Base-by-base conservation (phyloP, 1,284 basidiomycete species). In the Exobasidium cylindrosporum region DNA sequence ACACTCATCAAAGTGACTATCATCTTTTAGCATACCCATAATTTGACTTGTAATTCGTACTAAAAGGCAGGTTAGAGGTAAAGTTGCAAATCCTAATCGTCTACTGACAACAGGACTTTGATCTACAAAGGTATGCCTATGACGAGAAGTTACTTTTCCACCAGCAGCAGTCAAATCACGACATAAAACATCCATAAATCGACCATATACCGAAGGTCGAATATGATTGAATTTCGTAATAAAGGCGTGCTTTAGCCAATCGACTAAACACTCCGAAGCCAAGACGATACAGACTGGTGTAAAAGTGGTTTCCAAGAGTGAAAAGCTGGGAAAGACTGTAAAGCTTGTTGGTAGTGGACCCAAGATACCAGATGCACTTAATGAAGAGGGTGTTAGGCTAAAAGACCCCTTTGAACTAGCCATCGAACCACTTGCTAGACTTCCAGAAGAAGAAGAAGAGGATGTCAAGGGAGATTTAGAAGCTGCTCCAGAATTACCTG, bases 171-270 rank as follows among this genome's bases (percentile, higher is more conserved):
- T 85, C 11, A 98, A 85, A 79, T 99, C 96, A 47, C 91, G 88
- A 74, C 95, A 97, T 0, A 99, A 85, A 0, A 99, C 91, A 75
- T 99, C 96, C 11, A 89, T 92, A 81, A 93, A 99, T 11, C 96
- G 86, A 64, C 93, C 93, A 71, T 98, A 99, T 0, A 97, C 91
- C 0, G 89, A 90, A 0, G 94, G 92, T 0, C 95, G 87, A 58
- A 99, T 94, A 63, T 81, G 81, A 52, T 86, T 85, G 81, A 97
- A 97, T 81, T 98, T 98, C 59, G 94, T 95, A 75, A 99, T 97
- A 82, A 98, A 99, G 1, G 95, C 95, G 77, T 99, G 96, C 78
- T 99, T 98, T 62, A 98, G 85, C 96, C 95, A 98, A 81, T 99
- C 96, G 29, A 99, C 96, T 3, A 92, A 81, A 85, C 92, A 90